Base-by-base conservation (phyloP, 352 stramenopile species). In the Globisporangium spinosum region DNA sequence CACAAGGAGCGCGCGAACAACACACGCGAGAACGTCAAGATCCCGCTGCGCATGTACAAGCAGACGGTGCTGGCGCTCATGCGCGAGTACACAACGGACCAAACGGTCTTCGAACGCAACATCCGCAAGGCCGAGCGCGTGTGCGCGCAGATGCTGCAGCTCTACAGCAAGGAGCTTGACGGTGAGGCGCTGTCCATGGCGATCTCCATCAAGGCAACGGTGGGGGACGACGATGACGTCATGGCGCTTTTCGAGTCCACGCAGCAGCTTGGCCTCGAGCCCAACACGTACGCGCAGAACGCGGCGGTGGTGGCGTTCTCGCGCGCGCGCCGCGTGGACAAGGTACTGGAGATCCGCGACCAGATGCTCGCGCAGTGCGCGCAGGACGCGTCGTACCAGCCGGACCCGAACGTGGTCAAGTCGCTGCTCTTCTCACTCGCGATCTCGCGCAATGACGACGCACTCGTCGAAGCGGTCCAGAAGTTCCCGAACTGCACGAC, bases 271-370 rank as follows among this genome's bases (percentile, higher is more conserved):
- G 65, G 64, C 2, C 69, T 94, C 8, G 54, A 70, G 70, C 82
- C 84, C 25, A 95, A 95, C 64, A 82, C 85, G 56, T 95, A 92
- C 54, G 87, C 85, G 27, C 82, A 82, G 62, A 93, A 93, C 59
- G 87, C 87, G 10, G 84, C 85, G 7, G 82, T 93, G 63, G 70
- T 78, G 6, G 85, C 85, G 1, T 93, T 91, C 65, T 92, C 87
- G 22, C 85, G 85, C 29, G 71, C 78, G 29, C 74, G 74, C 55
- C 69, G 68, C 2, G 70, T 80, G 6, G 82, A 89, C 49, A 70
- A 85, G 32, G 84, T 95, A 54, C 64, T 89, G 35, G 70, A 67
- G n/a, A 78, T 93, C 40, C 77, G 77, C 17, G 77, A 89, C 35
- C 45, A 58, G 40, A 58, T 88, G 3, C 9, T 67, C 1, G 51